phyloP scores from a whole-genome alignment of 2,329 filamentous ascomycete species.

The Alternaria consortialis region DNA sequence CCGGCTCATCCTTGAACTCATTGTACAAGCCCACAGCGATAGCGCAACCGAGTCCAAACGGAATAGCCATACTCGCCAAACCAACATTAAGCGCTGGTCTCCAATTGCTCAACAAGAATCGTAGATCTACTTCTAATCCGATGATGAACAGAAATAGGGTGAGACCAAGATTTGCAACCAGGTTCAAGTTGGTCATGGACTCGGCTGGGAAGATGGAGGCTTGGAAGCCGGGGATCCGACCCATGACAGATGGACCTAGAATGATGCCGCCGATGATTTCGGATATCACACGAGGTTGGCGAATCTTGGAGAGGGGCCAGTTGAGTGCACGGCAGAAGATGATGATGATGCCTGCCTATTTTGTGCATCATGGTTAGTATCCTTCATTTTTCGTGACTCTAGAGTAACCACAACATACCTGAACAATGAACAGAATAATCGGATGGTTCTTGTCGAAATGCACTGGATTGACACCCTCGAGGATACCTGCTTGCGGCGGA shows the following conservation, averaged over 20 bases:
- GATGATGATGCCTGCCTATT: conserved; percentile 74
- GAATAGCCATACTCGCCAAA: conserved; percentile 79
- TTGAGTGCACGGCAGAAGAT: conserved; percentile 78
- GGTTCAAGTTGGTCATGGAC: conserved; percentile 77
- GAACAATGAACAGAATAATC: conserved; percentile 79
- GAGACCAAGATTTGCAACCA: conserved; percentile 84
- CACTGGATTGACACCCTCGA: conserved; percentile 75
- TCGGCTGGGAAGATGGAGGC: conserved; percentile 77
- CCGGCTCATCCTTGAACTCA: conserved; percentile 69
- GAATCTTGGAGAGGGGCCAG: conserved; percentile 77
- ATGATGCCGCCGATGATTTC: conserved; percentile 87
- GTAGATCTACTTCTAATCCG: conserved; percentile 84
- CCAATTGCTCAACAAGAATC: conserved; percentile 82
- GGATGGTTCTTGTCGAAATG: conserved; percentile 75
- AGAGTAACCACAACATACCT: conserved; percentile 56
- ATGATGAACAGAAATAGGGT: conserved; percentile 89
- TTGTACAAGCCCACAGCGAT: conserved; percentile 84
- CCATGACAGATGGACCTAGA: conserved; percentile 87
- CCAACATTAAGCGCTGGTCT: conserved; percentile 79
- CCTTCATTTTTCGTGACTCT: background rate
- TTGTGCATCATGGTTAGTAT: background rate
- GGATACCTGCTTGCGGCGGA: conserved; percentile 70
- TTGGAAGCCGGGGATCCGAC: conserved; percentile 81
- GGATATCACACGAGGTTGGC: conserved; percentile 83
- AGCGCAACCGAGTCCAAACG: conserved; percentile 82